Evolutionary conservation across 176 grass and related monocot genomes (phyloP).

Genomic region (Oryza meyeriana): DNA sequence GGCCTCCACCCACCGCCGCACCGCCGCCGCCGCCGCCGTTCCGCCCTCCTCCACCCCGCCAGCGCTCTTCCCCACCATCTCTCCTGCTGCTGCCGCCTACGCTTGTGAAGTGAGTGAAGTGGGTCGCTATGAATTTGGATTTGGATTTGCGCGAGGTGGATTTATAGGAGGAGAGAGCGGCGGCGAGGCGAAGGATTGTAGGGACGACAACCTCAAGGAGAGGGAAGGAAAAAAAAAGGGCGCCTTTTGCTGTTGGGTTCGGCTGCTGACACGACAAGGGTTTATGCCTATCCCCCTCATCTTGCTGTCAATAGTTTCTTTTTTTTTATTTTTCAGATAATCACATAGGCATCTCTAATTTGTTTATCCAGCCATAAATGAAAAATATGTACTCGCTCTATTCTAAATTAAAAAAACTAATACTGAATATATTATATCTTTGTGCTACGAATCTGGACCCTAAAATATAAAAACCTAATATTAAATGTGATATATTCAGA

Average conservation of each 20-base stretch:
- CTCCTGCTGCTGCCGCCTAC: not conserved
- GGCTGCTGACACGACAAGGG: not conserved
- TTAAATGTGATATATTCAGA: no score
- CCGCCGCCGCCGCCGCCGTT: slow-evolving; percentile 22
- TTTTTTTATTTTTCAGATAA: not conserved
- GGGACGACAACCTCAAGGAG: not conserved
- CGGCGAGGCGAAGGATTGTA: not conserved
- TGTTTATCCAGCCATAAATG: no score
- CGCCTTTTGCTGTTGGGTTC: not conserved
- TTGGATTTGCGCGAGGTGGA: not conserved
- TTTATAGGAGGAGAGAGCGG: slow-evolving; percentile 5
- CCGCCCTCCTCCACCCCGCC: slow-evolving; percentile 13
- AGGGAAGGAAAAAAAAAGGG: not conserved
- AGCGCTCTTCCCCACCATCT: slow-evolving; percentile 25
- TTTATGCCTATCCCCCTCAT: not conserved
- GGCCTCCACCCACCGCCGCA: slow-evolving; percentile 52
- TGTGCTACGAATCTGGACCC: no score
- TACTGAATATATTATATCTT: no score
- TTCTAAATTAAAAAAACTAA: no score
- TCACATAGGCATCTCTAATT: not conserved
- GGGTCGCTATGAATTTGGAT: not conserved
- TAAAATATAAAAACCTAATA: no score
- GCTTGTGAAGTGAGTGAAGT: not conserved
- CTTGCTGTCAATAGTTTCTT: not conserved
- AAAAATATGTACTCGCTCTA: no score